Conservation (phyloP, 495 filamentous ascomycete species). For the Annulohypoxylon maeteangense region DNA sequence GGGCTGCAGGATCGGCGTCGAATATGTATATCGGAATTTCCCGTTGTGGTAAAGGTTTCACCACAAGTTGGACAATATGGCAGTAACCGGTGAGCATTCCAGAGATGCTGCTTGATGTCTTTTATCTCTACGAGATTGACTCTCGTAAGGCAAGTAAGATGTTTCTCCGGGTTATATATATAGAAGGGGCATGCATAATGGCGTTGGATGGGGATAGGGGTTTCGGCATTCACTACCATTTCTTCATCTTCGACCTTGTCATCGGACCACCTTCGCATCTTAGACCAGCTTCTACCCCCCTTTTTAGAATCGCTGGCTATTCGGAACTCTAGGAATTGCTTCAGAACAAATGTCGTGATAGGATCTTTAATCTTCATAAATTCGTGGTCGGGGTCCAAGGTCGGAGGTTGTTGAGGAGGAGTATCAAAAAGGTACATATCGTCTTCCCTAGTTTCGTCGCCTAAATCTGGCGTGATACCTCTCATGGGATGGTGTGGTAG, state of each 20-base stretch:
- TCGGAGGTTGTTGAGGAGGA: not conserved
- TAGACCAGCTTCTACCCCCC: not conserved
- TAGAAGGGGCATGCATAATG: slow-evolving; percentile 36
- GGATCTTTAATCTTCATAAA: not conserved
- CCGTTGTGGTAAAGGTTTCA: slow-evolving; percentile 15
- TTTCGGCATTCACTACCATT: not conserved
- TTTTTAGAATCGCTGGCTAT: not conserved
- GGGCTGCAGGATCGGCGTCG: slow-evolving; percentile 9
- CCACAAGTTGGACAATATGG: slow-evolving; percentile 37
- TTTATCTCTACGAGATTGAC: slow-evolving; percentile 17
- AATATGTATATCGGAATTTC: slow-evolving; percentile 28
- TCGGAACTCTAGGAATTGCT: slow-evolving; percentile 1
- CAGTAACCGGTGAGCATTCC: slow-evolving; percentile 20
- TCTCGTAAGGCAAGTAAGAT: slow-evolving; percentile 25
- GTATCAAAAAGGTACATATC: slow-evolving; percentile 27
- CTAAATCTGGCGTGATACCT: not conserved
- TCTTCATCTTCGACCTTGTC: not conserved
- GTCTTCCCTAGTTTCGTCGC: slow-evolving; percentile 14
- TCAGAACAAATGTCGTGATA: not conserved
- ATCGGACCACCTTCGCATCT: not conserved
- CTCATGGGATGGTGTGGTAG: not conserved
- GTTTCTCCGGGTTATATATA: not conserved
- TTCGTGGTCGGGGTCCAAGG: not conserved
- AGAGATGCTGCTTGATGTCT: slow-evolving; percentile 40
- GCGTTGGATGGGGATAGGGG: not conserved